Conservation (phyloP, 441 rosid species). For the Eutrema salsugineum region DNA sequence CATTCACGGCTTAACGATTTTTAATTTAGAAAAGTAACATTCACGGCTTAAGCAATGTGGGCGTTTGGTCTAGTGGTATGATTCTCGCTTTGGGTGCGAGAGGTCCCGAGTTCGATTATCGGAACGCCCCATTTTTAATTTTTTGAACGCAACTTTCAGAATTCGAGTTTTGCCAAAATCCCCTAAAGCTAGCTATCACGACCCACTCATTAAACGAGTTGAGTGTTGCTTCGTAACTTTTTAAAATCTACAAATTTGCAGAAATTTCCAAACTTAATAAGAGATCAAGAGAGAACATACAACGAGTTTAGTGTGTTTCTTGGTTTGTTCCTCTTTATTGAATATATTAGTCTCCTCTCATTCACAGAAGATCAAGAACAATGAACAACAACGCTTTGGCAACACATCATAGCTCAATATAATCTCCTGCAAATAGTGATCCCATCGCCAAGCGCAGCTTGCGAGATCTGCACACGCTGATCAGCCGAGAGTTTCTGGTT, state of each 20-base stretch:
- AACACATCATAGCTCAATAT: conserved; percentile 14
- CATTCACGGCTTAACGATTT: background rate
- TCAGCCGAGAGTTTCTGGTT: conserved; percentile 53
- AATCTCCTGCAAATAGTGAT: conserved; percentile 61
- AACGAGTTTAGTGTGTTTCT: background rate
- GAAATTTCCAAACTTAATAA: background rate
- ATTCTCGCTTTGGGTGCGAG: conserved; percentile 98
- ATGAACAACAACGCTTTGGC: background rate
- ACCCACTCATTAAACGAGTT: background rate
- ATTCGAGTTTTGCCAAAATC: background rate
- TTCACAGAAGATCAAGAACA: background rate
- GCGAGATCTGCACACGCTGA: conserved; percentile 49
- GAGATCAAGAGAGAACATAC: background rate
- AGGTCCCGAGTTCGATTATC: conserved; percentile 95
- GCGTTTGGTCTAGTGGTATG: conserved; percentile 87
- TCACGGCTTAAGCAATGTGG: background rate
- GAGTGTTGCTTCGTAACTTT: background rate
- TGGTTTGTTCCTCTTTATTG: background rate
- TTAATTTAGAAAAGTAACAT: too few relatives aligned
- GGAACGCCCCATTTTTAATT: conserved; percentile 33
- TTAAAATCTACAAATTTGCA: background rate
- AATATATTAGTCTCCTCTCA: background rate
- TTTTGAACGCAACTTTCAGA: background rate
- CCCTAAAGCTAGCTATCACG: background rate
- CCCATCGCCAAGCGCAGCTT: conserved; percentile 54